Evolutionary conservation across 495 filamentous ascomycete species (phyloP), one percentile per base, ranked within the genome.

Genomic region (Rostrohypoxylon terebratum): DNA sequence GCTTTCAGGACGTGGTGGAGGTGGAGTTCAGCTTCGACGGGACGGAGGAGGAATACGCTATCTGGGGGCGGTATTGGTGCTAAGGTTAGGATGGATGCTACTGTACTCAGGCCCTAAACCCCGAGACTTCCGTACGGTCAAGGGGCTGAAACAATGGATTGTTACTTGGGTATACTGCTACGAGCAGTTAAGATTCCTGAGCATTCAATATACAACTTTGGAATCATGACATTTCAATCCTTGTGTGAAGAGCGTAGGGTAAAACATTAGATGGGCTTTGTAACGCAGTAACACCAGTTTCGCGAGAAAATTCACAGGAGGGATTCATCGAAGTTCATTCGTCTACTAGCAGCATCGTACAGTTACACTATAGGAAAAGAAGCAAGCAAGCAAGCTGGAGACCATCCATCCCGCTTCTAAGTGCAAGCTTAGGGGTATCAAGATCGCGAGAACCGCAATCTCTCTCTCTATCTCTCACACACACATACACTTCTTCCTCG

Each of bases 41-140:
- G 10, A 81, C 81, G 1, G 79, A 81, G 66, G 82, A 89, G 28
- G 83, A 87, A 34, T 88, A 89, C 75, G 82, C 84, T 67, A 79
- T 93, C 28, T 96, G 92, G 92, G 82, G 81, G 6, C 86, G 85
- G 71, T 92, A 91, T 70, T 97, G 94, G 94, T 78, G 89, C 65
- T 94, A 76, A 80, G 31, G n/a, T 33, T 10, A 11, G 13, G 28
- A 51, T 23, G 13, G 28, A 51, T 23, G 2, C 13, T 28, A 8
- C 13, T 4, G 7, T 8, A 11, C 48, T 23, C 5, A 23, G n/a
- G 10, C 10, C 48, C 2, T n/a, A 25, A 20, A n/a, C 8, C 16
- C 8, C 4, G 18, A 45, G n/a, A 0, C 42, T 45, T 20, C n/a
- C n/a, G 4, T 45, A 20, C 6, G 36, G 11, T 13, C 13, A 13